These are phyloP conservation scores for Allium cepa DNA, from an alignment of 106 monocot genomes.

Conservation along the genomic window DNA sequence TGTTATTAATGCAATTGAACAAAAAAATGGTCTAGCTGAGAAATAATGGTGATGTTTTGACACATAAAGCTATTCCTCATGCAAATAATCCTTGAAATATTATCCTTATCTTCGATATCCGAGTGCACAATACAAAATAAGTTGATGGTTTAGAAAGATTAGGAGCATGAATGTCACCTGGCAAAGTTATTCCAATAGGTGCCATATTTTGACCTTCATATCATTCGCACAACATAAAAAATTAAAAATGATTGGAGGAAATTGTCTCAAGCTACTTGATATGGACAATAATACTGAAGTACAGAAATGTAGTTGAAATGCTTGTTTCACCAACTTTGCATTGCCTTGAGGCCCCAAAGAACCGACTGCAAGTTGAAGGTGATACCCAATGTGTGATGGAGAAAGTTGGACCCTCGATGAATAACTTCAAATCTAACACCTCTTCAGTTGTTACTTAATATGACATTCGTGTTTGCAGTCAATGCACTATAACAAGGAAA, in stretches of 20 bases:
- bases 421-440: too few species aligned
- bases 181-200: slow-evolving; percentile 4
- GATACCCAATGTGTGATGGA: slow-evolving; percentile 8
- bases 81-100: slow-evolving; percentile 38
- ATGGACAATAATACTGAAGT: slow-evolving; percentile 53
- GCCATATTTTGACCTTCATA: too few species aligned
- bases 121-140: slow-evolving; percentile 29
- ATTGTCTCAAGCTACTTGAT: slow-evolving; percentile 54
- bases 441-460: too few species aligned
- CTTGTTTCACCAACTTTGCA: slow-evolving; percentile 84
- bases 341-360: slow-evolving; percentile 19
- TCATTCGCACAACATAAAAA: too few species aligned
- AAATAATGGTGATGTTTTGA: slow-evolving; percentile 11
- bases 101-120: slow-evolving; percentile 25
- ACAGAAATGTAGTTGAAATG: slow-evolving; percentile 41
- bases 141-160: not conserved
- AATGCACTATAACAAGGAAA: too few species aligned
- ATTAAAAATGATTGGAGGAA: slow-evolving; percentile 25
- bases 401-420: not conserved
- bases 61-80: slow-evolving; percentile 12
- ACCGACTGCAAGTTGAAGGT: slow-evolving; percentile 14
- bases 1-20: slow-evolving; percentile 20
- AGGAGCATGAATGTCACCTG: not conserved
- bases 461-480: too few species aligned
- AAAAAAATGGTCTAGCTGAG: slow-evolving; percentile 11